A percentile compares a stretch with the other conserved stretches of the same genome.
These are phyloP conservation scores for Trametes sp. DNA, from an alignment of 1,284 basidiomycete genomes.

Conservation along the genomic window DNA sequence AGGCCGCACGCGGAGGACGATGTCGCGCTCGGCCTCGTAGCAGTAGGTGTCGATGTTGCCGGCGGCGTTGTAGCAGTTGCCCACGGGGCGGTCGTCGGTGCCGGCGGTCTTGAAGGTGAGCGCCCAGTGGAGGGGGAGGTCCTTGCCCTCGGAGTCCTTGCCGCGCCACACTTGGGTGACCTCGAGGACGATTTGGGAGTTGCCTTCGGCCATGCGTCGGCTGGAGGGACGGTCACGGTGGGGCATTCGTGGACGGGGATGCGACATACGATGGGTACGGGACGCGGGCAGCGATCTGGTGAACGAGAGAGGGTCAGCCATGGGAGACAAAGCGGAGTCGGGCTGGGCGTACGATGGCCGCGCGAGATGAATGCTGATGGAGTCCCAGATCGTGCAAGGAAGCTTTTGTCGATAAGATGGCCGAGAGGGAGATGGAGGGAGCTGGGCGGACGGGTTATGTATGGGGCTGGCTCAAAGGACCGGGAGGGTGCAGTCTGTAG, in stretches of 20 bases:
- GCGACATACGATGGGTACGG: conserved; percentile 10
- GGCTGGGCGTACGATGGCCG: background rate
- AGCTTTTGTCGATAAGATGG: background rate
- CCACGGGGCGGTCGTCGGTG: conserved; percentile 24
- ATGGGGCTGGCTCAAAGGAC: too few species aligned
- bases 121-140: conserved; percentile 34
- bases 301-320: background rate
- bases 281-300: conserved; percentile 4
- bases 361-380: background rate
- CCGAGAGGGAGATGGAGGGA: background rate
- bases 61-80: conserved; percentile 34
- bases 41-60: conserved; percentile 35
- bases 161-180: conserved; percentile 36
- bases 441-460: too few species aligned
- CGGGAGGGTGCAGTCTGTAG: too few species aligned
- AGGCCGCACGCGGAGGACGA: too few species aligned
- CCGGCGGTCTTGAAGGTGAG: conserved; percentile 31
- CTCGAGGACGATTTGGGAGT: conserved; percentile 25
- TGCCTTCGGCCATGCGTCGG: conserved; percentile 24
- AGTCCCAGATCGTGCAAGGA: background rate
- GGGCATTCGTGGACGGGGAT: background rate
- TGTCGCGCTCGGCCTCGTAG: conserved; percentile 26
- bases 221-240: conserved; percentile 10
- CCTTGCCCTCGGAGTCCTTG: conserved; percentile 28
- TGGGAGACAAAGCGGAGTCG: background rate